Evolutionary conservation across 805 yeast species (phyloP).

Genomic region (Candida ascalaphidarum): DNA sequence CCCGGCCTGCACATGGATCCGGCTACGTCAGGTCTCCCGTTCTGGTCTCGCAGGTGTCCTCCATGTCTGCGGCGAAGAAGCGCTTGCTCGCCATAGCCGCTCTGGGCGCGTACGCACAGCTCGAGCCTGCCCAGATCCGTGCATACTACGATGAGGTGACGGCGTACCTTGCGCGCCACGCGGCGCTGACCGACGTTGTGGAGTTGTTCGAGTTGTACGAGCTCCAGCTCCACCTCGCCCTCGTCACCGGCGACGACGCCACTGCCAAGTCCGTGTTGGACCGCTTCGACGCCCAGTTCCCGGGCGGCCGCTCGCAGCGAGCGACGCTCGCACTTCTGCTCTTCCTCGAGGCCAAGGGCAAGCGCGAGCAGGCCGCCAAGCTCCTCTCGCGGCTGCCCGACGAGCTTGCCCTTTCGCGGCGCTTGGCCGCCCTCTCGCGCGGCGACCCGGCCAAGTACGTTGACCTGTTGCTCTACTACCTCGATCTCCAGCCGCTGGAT

Average conservation of each 20-base stretch:
- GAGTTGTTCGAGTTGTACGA: slow-evolving; percentile 54
- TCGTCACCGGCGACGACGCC: slow-evolving; percentile 53
- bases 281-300: slow-evolving; percentile 59
- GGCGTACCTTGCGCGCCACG: slow-evolving; percentile 17
- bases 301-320: slow-evolving; percentile 42
- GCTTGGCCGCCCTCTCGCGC: slow-evolving; percentile 27
- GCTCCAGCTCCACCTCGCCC: slow-evolving; percentile 58
- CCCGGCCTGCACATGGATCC: no score
- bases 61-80: no score
- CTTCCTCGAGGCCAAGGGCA: slow-evolving; percentile 48
- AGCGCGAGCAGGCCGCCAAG: slow-evolving; percentile 16
- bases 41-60: no score
- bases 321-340: slow-evolving; percentile 46
- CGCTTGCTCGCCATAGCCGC: slow-evolving; percentile 42
- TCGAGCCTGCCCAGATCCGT: slow-evolving; percentile 37
- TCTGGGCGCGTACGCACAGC: slow-evolving; percentile 41
- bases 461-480: slow-evolving; percentile 41
- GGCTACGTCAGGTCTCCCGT: no score
- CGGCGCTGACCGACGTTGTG: slow-evolving; percentile 31
- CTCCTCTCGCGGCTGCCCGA: slow-evolving; percentile 21
- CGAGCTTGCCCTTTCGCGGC: slow-evolving; percentile 26
- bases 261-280: slow-evolving; percentile 66
- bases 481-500: slow-evolving; percentile 68
- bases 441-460: slow-evolving; percentile 36
- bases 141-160: slow-evolving; percentile 33